Percentiles rank a stretch among this genome's conserved stretches.
phyloP scores from a whole-genome alignment of 2,329 filamentous ascomycete genomes.

The Clarireedia monteithiana region DNA sequence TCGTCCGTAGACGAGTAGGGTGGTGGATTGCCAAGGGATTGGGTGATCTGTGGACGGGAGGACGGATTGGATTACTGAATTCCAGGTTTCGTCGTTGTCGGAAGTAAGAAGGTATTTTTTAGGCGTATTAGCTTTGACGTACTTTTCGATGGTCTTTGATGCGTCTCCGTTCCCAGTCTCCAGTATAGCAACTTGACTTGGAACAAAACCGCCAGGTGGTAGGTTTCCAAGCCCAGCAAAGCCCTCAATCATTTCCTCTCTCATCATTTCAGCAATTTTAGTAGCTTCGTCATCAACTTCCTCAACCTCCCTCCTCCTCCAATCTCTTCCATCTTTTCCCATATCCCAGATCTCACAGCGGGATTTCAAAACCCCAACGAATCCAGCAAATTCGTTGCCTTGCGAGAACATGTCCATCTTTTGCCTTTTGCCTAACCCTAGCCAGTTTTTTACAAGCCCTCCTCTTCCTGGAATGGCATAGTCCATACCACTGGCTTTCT shows the following conservation, averaged over 20 bases:
- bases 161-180: background rate
- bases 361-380: constrained; percentile 68
- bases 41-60: constrained; percentile 17
- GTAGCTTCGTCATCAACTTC: constrained; percentile 22
- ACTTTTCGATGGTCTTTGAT: constrained; percentile 6
- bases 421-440: constrained; percentile 35
- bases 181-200: background rate
- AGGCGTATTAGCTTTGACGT: constrained; percentile 14
- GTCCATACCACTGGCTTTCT: constrained; percentile 64
- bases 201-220: constrained; percentile 4
- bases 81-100: constrained; percentile 21
- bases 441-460: constrained; percentile 42
- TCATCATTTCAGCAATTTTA: constrained; percentile 29
- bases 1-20: constrained; percentile 54
- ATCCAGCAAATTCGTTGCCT: constrained; percentile 66
- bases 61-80: constrained; percentile 13
- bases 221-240: constrained; percentile 13
- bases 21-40: constrained; percentile 37
- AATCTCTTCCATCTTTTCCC: constrained; percentile 61
- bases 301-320: constrained; percentile 49
- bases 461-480: constrained; percentile 48
- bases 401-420: constrained; percentile 37
- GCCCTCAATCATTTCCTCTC: constrained; percentile 23
- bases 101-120: constrained; percentile 24
- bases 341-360: constrained; percentile 81